Evolutionary conservation across 352 stramenopile species (phyloP).

Genomic region (Globisporangium cederbergense): DNA sequence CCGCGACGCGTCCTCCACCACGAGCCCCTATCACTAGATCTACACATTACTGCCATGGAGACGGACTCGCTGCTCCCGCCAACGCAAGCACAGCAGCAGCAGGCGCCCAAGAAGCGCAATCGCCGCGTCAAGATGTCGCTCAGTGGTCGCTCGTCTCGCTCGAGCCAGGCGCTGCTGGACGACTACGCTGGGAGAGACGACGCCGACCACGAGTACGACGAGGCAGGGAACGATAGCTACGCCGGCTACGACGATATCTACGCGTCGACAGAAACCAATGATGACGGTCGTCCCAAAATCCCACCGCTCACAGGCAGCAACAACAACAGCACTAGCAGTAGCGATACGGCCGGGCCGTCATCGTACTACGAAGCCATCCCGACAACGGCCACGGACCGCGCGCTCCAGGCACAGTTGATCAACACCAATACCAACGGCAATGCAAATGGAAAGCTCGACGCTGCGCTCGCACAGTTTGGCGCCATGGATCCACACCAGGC

Average conservation of each 20-base stretch:
- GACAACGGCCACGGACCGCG: not conserved
- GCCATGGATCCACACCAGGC: not conserved
- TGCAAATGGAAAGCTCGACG: not conserved
- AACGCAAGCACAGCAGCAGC: not conserved
- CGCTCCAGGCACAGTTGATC: not conserved
- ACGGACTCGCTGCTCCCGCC: constrained; percentile 14
- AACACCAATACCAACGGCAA: not conserved
- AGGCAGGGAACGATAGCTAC: constrained; percentile 15
- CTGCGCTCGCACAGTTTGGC: not conserved
- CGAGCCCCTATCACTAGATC: not conserved
- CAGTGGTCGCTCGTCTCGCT: constrained; percentile 12
- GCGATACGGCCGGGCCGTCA: not conserved
- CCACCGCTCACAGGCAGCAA: constrained; percentile 12
- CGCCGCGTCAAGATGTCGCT: constrained; percentile 16
- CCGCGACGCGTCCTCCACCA: not conserved
- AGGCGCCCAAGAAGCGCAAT: constrained; percentile 17
- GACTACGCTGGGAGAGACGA: constrained; percentile 11
- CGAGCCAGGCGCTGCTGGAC: constrained; percentile 16
- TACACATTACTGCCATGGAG: constrained; percentile 10
- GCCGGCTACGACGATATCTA: constrained; percentile 12
- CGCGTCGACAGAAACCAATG: not conserved
- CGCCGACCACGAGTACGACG: constrained; percentile 16
- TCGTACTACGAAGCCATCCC: constrained; percentile 9
- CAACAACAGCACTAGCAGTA: not conserved
- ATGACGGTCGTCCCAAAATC: not conserved